Evolutionary conservation across 164 flowering plant genomes (phyloP).

Genomic region (Sedum album): DNA sequence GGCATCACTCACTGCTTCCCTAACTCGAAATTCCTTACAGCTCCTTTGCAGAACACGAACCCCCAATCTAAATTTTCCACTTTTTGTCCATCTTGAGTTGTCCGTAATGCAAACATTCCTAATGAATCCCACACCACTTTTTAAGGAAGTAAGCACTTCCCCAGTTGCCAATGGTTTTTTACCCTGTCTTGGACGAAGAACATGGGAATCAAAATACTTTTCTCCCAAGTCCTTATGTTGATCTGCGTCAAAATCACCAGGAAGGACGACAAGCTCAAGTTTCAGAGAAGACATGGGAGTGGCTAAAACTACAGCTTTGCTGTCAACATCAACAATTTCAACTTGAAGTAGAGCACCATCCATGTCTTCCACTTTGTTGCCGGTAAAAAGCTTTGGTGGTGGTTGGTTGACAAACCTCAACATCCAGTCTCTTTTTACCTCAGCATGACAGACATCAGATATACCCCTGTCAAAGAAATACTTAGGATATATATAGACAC

Average conservation of each 20-base stretch:
- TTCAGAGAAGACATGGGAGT: slow-evolving; percentile 39
- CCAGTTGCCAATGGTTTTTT: slow-evolving; percentile 52
- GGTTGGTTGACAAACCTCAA: slow-evolving; percentile 33
- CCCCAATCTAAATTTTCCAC: slow-evolving; percentile 45
- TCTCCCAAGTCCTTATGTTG: slow-evolving; percentile 33
- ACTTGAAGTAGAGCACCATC: slow-evolving; percentile 26
- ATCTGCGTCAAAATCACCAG: slow-evolving; percentile 41
- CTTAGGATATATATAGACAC: slow-evolving; percentile 1
- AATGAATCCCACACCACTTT: slow-evolving; percentile 32
- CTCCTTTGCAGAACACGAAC: slow-evolving; percentile 23
- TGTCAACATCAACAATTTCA: slow-evolving; percentile 24
- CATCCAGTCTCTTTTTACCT: slow-evolving; percentile 23
- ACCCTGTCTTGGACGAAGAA: slow-evolving; percentile 45
- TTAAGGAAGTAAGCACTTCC: slow-evolving; percentile 20
- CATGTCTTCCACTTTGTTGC: slow-evolving; percentile 27
- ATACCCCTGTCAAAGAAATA: slow-evolving; percentile 20
- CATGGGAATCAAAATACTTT: slow-evolving; percentile 23
- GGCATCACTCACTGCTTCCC: slow-evolving; percentile 47
- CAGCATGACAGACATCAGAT: slow-evolving; percentile 14
- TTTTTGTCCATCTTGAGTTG: slow-evolving; percentile 53
- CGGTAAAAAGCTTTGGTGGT: slow-evolving; percentile 34
- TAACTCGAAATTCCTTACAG: slow-evolving; percentile 21
- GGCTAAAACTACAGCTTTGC: slow-evolving; percentile 16
- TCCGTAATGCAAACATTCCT: slow-evolving; percentile 42
- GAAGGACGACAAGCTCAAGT: slow-evolving; percentile 40